Evolutionary conservation across 2,329 filamentous ascomycete species (phyloP), one percentile per base, ranked within the genome.

Genomic region (Rosellinia necatrix): DNA sequence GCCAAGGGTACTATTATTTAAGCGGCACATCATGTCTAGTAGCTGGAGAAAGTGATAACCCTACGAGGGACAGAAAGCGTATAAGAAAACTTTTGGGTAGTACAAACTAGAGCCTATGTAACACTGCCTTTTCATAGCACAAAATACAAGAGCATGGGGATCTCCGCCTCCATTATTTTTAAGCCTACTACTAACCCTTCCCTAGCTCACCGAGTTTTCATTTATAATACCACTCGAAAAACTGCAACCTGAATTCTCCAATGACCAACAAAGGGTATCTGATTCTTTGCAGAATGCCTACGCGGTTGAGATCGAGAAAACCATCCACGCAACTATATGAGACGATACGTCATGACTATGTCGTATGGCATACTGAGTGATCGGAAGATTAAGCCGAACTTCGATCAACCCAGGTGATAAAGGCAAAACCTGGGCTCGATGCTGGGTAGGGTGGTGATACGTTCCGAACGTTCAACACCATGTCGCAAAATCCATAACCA

Each of bases 401-500:
- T 64, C 61, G 62, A 66, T 60, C 53, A 49, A 53, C 53, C 50
- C 29, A 51, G 46, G 46, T 38, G 38, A 42, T 43, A 49, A 43
- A 53, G 57, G 49, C 41, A 49, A 43, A 53, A 58, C 50, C 53
- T 46, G 43, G 54, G 57, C 59, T 60, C 54, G 30, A 57, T 59
- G 46, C 47, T 53, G 55, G 55, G 53, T 55, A 60, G 53, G 57
- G 53, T 56, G 59, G 60, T 38, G 55, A 56, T 56, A 46, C 55
- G 47, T 56, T 62, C 56, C 50, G 58, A 58, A 65, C 61, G 49
- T 56, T 60, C 58, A 61, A 62, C 56, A 54, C 62, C 73, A 76
- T 79, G 80, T 79, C 76, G 78, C 79, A 82, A 82, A 81, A 81
- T 76, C 73, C 76, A 76, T 83, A 83, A 83, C 72, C 77, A 82